Conservation (phyloP, 2,329 filamentous ascomycete species). For the Hymenoscyphus fructigenus region DNA sequence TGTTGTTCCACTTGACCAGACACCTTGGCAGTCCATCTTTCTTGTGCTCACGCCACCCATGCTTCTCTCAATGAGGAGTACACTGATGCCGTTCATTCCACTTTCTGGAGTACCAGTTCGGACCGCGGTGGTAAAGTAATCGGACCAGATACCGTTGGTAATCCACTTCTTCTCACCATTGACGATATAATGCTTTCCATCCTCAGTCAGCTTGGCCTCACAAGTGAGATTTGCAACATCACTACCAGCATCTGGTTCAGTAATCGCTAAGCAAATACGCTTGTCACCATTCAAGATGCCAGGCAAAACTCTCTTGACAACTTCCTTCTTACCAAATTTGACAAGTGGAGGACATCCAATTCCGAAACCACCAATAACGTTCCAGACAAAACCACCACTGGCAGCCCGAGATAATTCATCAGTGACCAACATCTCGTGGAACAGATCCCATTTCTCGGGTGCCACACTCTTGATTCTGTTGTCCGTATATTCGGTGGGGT, state of each 20-base stretch:
- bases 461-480: constrained; percentile 74
- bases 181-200: constrained; percentile 98
- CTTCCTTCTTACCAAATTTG: constrained; percentile 83
- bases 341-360: constrained; percentile 90
- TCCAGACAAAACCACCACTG: constrained; percentile 95
- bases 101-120: constrained; percentile 69
- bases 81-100: constrained; percentile 89
- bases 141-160: constrained; percentile 93
- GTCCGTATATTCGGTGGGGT: constrained; percentile 71
- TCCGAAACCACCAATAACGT: constrained; percentile 92
- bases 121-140: constrained; percentile 97
- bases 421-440: constrained; percentile 94
- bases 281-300: constrained; percentile 89
- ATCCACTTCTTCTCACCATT: constrained; percentile 99
- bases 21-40: constrained; percentile 97
- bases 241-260: constrained; percentile 90
- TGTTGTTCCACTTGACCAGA: constrained; percentile 92
- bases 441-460: constrained; percentile 92
- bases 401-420: constrained; percentile 89
- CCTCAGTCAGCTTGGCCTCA: constrained; percentile 90
- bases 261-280: constrained; percentile 96
- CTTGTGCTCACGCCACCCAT: constrained; percentile 85
- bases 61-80: constrained; percentile 87
- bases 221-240: constrained; percentile 95
- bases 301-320: constrained; percentile 85